Percentiles rank a stretch among this genome's conserved stretches.
Conservation (phyloP, 2,329 filamentous ascomycete genomes). For the Trichoderma lentiforme region DNA sequence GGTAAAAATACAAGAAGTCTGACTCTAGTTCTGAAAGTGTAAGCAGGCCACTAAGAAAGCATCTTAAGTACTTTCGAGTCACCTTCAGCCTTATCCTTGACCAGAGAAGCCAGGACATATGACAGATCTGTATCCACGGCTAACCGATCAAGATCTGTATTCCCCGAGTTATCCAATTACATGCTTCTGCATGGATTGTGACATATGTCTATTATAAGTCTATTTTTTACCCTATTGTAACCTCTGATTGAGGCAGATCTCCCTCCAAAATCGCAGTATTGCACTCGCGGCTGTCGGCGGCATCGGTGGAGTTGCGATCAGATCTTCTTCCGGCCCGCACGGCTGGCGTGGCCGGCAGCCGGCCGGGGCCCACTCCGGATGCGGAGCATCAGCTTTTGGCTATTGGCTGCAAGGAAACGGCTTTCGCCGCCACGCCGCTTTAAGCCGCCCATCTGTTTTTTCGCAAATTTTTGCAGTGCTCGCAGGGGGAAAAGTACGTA, state of each 20-base stretch:
- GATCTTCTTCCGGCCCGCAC: slow-evolving; percentile 11
- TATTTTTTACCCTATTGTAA: background rate
- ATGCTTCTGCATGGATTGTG: background rate
- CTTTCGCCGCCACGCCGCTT: slow-evolving; percentile 14
- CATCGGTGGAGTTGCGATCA: slow-evolving; percentile 22
- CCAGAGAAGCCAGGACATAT: background rate
- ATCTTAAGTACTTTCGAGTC: background rate
- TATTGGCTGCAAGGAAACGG: background rate
- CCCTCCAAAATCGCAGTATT: background rate
- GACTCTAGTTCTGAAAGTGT: background rate
- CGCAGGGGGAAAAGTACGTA: background rate
- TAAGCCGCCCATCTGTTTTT: background rate
- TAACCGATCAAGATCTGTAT: background rate
- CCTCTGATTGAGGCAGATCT: background rate
- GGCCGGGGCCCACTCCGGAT: slow-evolving; percentile 20
- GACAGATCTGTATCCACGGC: background rate
- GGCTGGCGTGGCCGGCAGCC: slow-evolving; percentile 19
- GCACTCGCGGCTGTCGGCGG: slow-evolving; percentile 27
- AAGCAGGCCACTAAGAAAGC: background rate
- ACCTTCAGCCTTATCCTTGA: background rate
- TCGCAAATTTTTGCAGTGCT: background rate
- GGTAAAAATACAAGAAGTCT: background rate
- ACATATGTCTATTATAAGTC: background rate
- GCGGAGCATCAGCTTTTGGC: background rate
- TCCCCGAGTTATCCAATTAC: background rate